These are phyloP conservation scores for Verticillium isaacii DNA, from an alignment of 2,329 filamentous ascomycete species.

Conservation along the genomic window DNA sequence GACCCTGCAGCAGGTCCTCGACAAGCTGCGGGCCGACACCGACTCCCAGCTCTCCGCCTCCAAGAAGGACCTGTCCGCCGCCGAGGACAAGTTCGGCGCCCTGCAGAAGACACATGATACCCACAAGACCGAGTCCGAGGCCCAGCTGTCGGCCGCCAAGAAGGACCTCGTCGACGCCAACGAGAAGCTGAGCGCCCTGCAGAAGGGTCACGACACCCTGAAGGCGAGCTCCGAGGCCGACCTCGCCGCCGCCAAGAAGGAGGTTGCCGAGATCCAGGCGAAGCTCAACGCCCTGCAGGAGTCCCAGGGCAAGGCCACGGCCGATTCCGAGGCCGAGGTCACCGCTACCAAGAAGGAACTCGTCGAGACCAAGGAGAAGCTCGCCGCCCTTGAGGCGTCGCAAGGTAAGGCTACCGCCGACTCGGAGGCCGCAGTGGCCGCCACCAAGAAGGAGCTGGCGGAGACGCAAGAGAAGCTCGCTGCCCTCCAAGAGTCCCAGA, in stretches of 20 bases:
- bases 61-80: conserved; percentile 16
- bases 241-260: conserved; percentile 23
- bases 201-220: conserved; percentile 10
- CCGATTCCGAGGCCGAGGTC: conserved; percentile 21
- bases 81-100: conserved; percentile 18
- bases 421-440: conserved; percentile 18
- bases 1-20: conserved; percentile 16
- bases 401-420: conserved; percentile 21
- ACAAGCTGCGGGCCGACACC: conserved; percentile 23
- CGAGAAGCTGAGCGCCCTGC: conserved; percentile 17
- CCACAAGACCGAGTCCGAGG: conserved; percentile 25
- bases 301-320: conserved; percentile 14
- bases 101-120: conserved; percentile 21
- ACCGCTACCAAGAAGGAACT: conserved; percentile 23
- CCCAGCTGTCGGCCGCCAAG: conserved; percentile 22
- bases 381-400: conserved; percentile 17
- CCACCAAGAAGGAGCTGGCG: conserved; percentile 10
- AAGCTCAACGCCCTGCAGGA: conserved; percentile 15
- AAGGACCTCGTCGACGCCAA: conserved; percentile 21
- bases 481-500: conserved; percentile 15
- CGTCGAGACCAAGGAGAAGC: conserved; percentile 12
- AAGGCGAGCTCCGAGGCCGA: conserved; percentile 21
- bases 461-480: conserved; percentile 17
- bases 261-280: conserved; percentile 19
- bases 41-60: conserved; percentile 24